These are phyloP conservation scores for Capsicum rhomboideum DNA, from an alignment of 257 asterid species.

Conservation along the genomic window DNA sequence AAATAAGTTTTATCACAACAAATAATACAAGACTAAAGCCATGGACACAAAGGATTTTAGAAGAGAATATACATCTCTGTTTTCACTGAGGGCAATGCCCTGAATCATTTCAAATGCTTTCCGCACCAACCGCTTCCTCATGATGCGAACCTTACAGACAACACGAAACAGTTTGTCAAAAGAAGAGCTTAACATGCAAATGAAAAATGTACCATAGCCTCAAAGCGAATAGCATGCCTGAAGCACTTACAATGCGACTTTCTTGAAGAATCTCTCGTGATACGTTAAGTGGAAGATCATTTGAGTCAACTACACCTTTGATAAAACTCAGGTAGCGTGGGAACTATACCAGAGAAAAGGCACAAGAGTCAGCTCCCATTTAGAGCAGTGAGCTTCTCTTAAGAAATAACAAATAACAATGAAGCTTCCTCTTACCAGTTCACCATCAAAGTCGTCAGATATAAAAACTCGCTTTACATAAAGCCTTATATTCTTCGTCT, in stretches of 20 bases:
- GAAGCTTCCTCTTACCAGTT: slow-evolving; percentile 60
- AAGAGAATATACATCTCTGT: slow-evolving; percentile 48
- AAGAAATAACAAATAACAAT: background rate
- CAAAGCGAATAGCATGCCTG: background rate
- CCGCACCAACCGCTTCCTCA: slow-evolving; percentile 97
- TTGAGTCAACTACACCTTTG: slow-evolving; percentile 97
- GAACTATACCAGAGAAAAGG: slow-evolving; percentile 44
- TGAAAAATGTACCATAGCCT: background rate
- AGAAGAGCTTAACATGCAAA: background rate
- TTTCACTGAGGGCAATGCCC: slow-evolving; percentile 86
- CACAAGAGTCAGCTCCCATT: background rate
- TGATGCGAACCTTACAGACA: slow-evolving; percentile 67
- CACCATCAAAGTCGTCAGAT: slow-evolving; percentile 98
- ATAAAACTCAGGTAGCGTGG: slow-evolving; percentile 95
- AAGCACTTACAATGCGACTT: slow-evolving; percentile 86
- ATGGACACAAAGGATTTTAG: background rate
- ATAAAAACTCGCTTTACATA: slow-evolving; percentile 90
- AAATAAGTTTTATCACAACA: background rate
- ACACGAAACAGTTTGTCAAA: background rate
- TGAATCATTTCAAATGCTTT: slow-evolving; percentile 98
- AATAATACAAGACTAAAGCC: background rate
- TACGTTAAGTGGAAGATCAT: slow-evolving; percentile 96
- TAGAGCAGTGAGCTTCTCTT: background rate
- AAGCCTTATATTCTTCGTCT: slow-evolving; percentile 91
- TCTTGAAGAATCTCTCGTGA: slow-evolving; percentile 98